These are phyloP conservation scores for Fragaria iinumae DNA, from an alignment of 306 rosid species.

Conservation along the genomic window DNA sequence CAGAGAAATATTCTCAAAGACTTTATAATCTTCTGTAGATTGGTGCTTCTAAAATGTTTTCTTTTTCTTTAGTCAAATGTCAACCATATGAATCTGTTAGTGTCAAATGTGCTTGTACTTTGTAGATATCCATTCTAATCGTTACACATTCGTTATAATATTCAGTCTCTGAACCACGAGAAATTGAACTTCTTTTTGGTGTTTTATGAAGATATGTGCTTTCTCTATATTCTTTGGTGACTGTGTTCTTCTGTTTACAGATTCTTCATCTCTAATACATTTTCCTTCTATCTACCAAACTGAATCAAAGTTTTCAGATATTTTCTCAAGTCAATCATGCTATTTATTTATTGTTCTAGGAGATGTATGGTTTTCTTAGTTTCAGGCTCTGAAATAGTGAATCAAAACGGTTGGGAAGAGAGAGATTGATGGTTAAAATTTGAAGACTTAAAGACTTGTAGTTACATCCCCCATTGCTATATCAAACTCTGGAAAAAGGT, in stretches of 20 bases:
- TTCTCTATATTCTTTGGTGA: background rate
- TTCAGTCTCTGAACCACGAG: background rate
- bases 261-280: background rate
- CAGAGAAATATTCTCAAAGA: background rate
- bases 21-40: background rate
- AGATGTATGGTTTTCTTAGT: background rate
- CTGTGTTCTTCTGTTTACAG: background rate
- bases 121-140: background rate
- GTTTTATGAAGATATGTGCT: background rate
- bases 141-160: background rate
- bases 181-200: background rate
- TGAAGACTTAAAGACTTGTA: background rate
- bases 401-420: background rate
- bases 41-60: background rate
- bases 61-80: background rate
- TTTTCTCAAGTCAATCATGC: background rate
- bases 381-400: background rate
- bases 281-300: background rate
- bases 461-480: background rate
- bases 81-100: background rate
- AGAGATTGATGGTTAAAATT: background rate
- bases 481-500: background rate
- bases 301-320: background rate
- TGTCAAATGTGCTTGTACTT: background rate
- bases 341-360: background rate